Evolutionary conservation across 352 stramenopile species (phyloP).

Genomic region (Globisporangium okanoganense): DNA sequence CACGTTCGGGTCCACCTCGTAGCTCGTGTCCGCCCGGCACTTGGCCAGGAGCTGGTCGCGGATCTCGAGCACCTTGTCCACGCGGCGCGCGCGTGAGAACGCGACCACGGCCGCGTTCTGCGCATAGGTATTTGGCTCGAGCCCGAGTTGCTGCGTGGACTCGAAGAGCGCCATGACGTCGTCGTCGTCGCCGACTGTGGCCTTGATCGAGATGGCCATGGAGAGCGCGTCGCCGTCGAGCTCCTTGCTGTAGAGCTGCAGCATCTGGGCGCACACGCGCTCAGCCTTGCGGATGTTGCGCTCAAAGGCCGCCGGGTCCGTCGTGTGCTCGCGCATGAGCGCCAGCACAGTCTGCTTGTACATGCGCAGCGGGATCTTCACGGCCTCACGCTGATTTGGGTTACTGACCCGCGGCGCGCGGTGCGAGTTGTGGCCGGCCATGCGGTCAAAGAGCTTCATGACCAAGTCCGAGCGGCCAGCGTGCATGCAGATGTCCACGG

Average conservation of each 20-base stretch:
- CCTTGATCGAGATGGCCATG: slow-evolving; percentile 78
- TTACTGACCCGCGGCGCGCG: slow-evolving; percentile 15
- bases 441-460: slow-evolving; percentile 58
- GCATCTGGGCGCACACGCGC: slow-evolving; percentile 63
- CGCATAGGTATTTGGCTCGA: slow-evolving; percentile 73
- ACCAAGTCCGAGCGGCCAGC: slow-evolving; percentile 44
- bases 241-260: slow-evolving; percentile 40
- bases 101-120: slow-evolving; percentile 70
- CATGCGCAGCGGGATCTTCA: slow-evolving; percentile 51
- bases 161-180: slow-evolving; percentile 75
- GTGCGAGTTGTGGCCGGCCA: slow-evolving; percentile 39
- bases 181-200: slow-evolving; percentile 61
- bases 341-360: slow-evolving; percentile 62
- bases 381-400: slow-evolving; percentile 5
- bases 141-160: slow-evolving; percentile 53
- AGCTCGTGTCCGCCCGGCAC: slow-evolving; percentile 9
- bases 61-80: slow-evolving; percentile 58
- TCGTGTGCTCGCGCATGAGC: slow-evolving; percentile 42
- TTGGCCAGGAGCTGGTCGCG: slow-evolving; percentile 26
- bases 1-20: slow-evolving; percentile 46
- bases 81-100: slow-evolving; percentile 52
- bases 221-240: slow-evolving; percentile 69
- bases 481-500: slow-evolving; percentile 56
- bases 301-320: slow-evolving; percentile 15
- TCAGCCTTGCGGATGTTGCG: slow-evolving; percentile 50